Evolutionary conservation across 768 basidiomycete genomes (phyloP), one percentile per base, ranked within the genome.

Genomic region (Pleurotus platypus): DNA sequence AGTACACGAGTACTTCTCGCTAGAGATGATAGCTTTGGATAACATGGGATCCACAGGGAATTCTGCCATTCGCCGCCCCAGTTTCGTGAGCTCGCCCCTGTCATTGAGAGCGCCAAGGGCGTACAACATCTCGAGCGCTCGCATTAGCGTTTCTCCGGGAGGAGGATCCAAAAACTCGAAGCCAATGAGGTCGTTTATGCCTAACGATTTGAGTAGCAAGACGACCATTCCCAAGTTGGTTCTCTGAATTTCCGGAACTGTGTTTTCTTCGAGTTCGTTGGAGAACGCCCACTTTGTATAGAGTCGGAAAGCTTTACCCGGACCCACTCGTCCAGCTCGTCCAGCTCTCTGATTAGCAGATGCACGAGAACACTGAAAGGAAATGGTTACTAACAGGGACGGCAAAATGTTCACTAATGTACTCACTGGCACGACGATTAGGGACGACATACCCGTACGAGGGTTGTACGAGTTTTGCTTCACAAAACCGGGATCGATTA

Each of bases 381-480:
- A 49, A 38, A 38, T 51, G 20, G 8, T 16, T 15, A 20, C 8
- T 15, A 24, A 11, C 15, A 35, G 49, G 11, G 9, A 50, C 9
- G n/a, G 4, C 15, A 30, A 30, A 15, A 27, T 35, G 30, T 35
- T 5, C 37, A 43, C 35, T 46, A 43, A 48, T 40, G 3, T 16
- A 80, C 89, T 72, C 60, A 95, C 92, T 0, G 97, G 97, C 51
- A 98, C 95, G 35, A 99, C 94, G 12, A 94, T 85, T 12, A 99
- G 78, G 0, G 94, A 96, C 8, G 93, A 94, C 97, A 99, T 99
- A 12, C 97, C 96, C 45, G 97, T 97, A 66, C 95, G 82, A 2
- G 97, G 97, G 71, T 99, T 99, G 69, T 97, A 99, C 40, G 94
- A 90, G 70, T 99, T 98, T 69, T 99, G 97, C 77, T 99, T 99